These are phyloP conservation scores for Geotrichum fermentans DNA, from an alignment of 1,139 yeast species.

Conservation along the genomic window DNA sequence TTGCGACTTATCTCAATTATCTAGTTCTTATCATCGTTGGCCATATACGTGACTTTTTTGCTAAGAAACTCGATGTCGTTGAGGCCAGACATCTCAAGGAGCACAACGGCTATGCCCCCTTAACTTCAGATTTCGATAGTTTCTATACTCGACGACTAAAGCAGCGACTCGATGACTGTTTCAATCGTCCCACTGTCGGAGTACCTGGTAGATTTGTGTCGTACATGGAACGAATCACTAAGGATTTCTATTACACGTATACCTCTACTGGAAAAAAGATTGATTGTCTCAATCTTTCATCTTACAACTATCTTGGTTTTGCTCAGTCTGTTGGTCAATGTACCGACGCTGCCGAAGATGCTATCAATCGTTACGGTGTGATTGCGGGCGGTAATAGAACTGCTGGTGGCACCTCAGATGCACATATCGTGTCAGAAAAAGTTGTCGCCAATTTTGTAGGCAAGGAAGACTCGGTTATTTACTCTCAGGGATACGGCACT, in stretches of 20 bases:
- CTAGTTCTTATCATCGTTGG: conserved; percentile 81
- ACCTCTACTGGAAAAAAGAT: conserved; percentile 68
- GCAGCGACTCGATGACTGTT: conserved; percentile 86
- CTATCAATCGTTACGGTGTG: conserved; percentile 65
- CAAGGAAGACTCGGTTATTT: conserved; percentile 79
- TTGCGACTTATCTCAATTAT: conserved; percentile 80
- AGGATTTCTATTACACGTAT: conserved; percentile 54
- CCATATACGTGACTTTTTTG: conserved; percentile 83
- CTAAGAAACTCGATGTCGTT: conserved; percentile 63
- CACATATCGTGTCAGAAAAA: conserved; percentile 69
- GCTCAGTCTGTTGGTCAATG: conserved; percentile 93
- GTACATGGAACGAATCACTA: conserved; percentile 69
- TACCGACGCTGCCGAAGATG: conserved; percentile 68
- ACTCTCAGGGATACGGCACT: conserved; percentile 95
- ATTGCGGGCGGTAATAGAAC: conserved; percentile 75
- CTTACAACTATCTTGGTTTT: conserved; percentile 92
- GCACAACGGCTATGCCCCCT: conserved; percentile 89
- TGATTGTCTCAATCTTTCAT: conserved; percentile 79
- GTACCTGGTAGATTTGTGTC: conserved; percentile 92
- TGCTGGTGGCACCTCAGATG: conserved; percentile 68
- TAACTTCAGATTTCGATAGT: conserved; percentile 90
- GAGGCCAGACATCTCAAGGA: conserved; percentile 63
- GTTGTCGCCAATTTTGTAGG: conserved; percentile 84
- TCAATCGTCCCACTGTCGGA: conserved; percentile 91
- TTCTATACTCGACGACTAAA: conserved; percentile 91